Base-by-base conservation (phyloP, 2,329 filamentous ascomycete genomes). In the Trichoderma harzianum region DNA sequence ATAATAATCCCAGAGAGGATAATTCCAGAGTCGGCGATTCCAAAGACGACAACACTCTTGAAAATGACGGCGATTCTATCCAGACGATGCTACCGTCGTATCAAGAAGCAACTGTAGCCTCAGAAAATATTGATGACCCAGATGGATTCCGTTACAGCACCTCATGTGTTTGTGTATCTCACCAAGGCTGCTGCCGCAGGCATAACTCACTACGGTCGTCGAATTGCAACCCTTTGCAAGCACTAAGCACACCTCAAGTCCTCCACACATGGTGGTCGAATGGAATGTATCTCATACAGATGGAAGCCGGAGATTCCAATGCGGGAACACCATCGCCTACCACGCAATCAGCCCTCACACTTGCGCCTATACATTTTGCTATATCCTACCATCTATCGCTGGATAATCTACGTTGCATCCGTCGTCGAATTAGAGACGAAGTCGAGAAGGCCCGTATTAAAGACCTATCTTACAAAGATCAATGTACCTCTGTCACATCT, bases 141-240 rank as follows among this genome's bases (percentile, higher is more conserved):
- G 51, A 57, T 58, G 34, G 16, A 26, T 62, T 12, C 28, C 36
- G 16, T 21, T 6, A 3, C 11, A 5, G 6, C 21, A n/a, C 11
- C 11, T 26, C 61, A 34, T 71, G 67, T 32, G 57, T 53, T 47
- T 70, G 60, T 32, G 21, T n/a, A 32, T n/a, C 60, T 70, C 60
- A 30, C 21, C 63, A 71, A 71, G 63, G 70, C 63, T 71, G 53
- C n/a, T 71, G 70, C 16, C 55, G 62, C 24, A 61, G 28, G 24
- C 63, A 71, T 36, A 69, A 30, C 14, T 69, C 63, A 51, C 34
- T 39, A 36, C 39, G 53, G 16, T 53, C 8, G 3, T 39, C 62
- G 1, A 55, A 69, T 62, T 55, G 57, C n/a, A 28, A 10, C n/a
- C 26, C 1, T 36, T 28, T 53, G 28, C 30, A 26, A 14, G 14